Conservation (phyloP, 495 filamentous ascomycete species). For the Coniosporium apollinis region DNA sequence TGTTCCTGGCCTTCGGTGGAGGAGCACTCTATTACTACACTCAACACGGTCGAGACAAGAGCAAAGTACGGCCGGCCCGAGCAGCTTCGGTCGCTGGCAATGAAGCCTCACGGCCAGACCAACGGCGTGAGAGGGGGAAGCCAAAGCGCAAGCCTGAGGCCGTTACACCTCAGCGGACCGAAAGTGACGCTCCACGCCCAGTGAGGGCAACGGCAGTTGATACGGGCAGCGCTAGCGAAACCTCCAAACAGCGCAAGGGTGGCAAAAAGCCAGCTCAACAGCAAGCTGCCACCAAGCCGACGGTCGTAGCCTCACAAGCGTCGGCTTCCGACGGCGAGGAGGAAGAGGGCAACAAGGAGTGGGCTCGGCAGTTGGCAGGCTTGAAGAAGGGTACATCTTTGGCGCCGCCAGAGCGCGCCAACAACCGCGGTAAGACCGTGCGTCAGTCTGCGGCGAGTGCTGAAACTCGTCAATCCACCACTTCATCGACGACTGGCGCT, state of each 20-base stretch:
- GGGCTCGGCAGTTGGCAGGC: constrained; percentile 6
- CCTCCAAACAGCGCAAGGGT: no score
- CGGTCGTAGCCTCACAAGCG: no score
- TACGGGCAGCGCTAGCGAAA: no score
- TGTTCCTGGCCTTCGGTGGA: background rate
- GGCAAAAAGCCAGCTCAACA: no score
- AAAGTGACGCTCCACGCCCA: no score
- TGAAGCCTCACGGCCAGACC: background rate
- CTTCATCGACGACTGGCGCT: constrained; percentile 49
- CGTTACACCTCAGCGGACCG: no score
- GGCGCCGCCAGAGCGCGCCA: constrained; percentile 1
- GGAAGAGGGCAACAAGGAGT: constrained; percentile 7
- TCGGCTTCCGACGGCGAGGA: no score
- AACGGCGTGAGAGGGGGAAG: background rate
- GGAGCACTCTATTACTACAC: background rate
- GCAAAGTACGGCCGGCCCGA: background rate
- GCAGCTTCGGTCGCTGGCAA: background rate
- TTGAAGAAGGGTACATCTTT: constrained; percentile 8
- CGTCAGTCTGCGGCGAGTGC: constrained; percentile 10
- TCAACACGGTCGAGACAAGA: background rate
- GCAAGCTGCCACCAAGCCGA: no score
- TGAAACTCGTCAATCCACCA: constrained; percentile 10
- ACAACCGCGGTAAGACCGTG: constrained; percentile 12
- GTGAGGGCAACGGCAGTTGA: no score
- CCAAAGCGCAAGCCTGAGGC: background rate